Percentiles rank a stretch among this genome's conserved stretches.
Conservation (phyloP, 2,329 filamentous ascomycete species). For the Colletotrichum truncatum region DNA sequence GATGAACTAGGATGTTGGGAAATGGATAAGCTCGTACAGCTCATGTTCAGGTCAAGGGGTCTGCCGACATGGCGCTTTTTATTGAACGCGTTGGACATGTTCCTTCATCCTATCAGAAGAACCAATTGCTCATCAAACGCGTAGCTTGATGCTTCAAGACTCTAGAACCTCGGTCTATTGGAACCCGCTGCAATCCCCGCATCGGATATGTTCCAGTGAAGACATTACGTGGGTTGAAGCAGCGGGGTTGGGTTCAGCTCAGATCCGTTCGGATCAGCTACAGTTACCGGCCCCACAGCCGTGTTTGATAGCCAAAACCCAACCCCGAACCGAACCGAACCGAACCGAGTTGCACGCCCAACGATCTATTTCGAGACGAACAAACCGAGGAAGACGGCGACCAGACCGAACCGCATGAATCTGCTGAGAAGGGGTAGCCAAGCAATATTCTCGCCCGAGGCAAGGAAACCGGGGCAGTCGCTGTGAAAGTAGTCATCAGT, state of each 20-base stretch:
- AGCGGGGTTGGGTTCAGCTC: not conserved
- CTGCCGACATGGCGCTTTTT: conserved; percentile 1
- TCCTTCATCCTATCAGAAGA: not conserved
- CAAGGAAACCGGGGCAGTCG: too few relatives aligned
- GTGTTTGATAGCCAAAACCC: not conserved
- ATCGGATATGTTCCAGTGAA: not conserved
- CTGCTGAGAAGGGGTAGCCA: not conserved
- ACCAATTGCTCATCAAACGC: not conserved
- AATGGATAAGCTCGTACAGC: not conserved
- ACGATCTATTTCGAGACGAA: not conserved
- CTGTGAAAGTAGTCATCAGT: too few relatives aligned
- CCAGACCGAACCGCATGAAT: not conserved
- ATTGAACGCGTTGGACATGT: not conserved
- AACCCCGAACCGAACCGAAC: conserved; percentile 9
- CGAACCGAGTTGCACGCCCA: not conserved
- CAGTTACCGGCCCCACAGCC: not conserved
- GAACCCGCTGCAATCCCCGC: not conserved
- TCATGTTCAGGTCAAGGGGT: not conserved
- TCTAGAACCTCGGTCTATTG: conserved; percentile 4
- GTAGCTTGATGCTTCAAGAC: not conserved
- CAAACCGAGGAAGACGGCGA: not conserved
- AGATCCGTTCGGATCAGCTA: not conserved
- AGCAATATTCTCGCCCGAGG: too few relatives aligned
- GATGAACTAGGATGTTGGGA: not conserved
- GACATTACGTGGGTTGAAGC: not conserved